phyloP scores from a whole-genome alignment of 2,329 filamentous ascomycete species.

The Ustulina deusta region DNA sequence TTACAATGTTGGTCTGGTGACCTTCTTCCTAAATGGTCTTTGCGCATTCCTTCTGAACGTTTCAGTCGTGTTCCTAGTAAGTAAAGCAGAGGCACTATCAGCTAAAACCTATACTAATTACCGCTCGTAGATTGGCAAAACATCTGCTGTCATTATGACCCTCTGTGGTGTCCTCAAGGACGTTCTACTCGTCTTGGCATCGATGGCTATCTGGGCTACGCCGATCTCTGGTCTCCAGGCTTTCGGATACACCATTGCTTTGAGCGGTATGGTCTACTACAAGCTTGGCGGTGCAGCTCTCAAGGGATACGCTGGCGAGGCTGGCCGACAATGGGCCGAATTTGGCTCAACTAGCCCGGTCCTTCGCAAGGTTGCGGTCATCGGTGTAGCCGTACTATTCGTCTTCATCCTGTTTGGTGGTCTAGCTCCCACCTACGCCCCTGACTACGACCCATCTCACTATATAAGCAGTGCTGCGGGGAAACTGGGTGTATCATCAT shows the following conservation, averaged over 20 bases:
- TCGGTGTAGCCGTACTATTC: constrained; percentile 70
- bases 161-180: constrained; percentile 91
- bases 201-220: constrained; percentile 85
- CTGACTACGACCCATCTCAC: constrained; percentile 65
- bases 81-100: constrained; percentile 49
- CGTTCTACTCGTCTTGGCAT: constrained; percentile 82
- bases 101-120: constrained; percentile 45
- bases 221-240: constrained; percentile 80
- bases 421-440: constrained; percentile 70
- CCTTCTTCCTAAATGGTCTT: constrained; percentile 79
- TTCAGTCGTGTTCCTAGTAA: constrained; percentile 86
- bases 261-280: constrained; percentile 85
- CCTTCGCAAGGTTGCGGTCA: constrained; percentile 80
- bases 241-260: constrained; percentile 85
- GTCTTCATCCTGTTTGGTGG: constrained; percentile 78
- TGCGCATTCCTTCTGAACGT: constrained; percentile 86
- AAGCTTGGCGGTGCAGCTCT: constrained; percentile 87
- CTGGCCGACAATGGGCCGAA: constrained; percentile 83
- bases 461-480: constrained; percentile 62
- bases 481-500: constrained; percentile 58
- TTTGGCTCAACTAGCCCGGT: constrained; percentile 82
- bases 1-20: constrained; percentile 77
- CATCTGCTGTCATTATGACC: constrained; percentile 85
- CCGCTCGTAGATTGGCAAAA: constrained; percentile 82
- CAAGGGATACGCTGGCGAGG: constrained; percentile 80